A percentile compares a stretch with the other conserved stretches of the same genome.
Conservation (phyloP, 306 rosid species). For the Begonia fuchsioides region DNA sequence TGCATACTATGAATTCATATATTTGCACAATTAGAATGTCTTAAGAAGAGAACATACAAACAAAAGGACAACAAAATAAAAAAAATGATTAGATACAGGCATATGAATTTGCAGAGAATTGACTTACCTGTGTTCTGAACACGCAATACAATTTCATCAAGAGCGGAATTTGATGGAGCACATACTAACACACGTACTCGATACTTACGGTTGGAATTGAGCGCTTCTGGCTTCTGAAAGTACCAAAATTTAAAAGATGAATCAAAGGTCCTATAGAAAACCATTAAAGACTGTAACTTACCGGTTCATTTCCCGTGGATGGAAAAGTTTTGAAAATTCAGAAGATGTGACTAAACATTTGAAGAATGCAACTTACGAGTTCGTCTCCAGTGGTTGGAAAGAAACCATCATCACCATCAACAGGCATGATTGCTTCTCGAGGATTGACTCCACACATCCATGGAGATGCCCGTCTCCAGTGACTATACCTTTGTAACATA, state of each 20-base stretch:
- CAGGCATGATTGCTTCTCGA: constrained; percentile 68
- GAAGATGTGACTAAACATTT: constrained; percentile 10
- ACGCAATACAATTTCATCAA: constrained; percentile 90
- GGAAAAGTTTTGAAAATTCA: constrained; percentile 28
- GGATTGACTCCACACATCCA: constrained; percentile 62
- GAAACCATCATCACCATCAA: constrained; percentile 76
- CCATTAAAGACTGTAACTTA: constrained; percentile 10
- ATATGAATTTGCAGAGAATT: too few relatives aligned
- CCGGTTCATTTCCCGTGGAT: constrained; percentile 6
- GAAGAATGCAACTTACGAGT: constrained; percentile 23
- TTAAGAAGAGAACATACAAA: too few relatives aligned
- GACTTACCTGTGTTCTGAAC: constrained; percentile 61
- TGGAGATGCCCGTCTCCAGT: constrained; percentile 65
- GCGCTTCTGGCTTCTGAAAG: constrained; percentile 72
- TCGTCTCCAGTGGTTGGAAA: constrained; percentile 83
- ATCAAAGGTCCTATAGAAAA: neutral
- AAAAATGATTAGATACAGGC: neutral
- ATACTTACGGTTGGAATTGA: constrained; percentile 73
- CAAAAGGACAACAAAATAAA: neutral
- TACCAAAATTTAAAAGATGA: constrained; percentile 16
- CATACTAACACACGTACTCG: constrained; percentile 84
- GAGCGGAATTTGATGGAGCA: constrained; percentile 93
- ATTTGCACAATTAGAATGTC: too few relatives aligned
- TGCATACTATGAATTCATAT: too few relatives aligned
- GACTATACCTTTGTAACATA: constrained; percentile 33